Conservation (phyloP, 2,329 filamentous ascomycete genomes). For the Phialocephala subalpina region DNA sequence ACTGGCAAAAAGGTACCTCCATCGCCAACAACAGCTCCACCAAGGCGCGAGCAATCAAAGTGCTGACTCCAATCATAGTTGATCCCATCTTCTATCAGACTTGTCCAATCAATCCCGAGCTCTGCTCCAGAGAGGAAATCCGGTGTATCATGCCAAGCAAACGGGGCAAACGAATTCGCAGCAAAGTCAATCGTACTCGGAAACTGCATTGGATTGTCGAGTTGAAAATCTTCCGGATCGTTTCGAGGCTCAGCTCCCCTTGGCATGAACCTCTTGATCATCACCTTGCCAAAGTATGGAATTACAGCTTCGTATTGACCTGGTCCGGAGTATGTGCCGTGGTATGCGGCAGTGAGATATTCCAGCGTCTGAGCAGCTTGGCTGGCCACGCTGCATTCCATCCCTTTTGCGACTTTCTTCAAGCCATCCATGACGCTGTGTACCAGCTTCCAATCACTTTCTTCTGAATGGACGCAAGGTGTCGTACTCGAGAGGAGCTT, state of each 20-base stretch:
- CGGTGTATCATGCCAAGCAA: background rate
- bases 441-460: background rate
- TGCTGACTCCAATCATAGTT: conserved; percentile 28
- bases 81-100: conserved; percentile 12
- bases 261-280: conserved; percentile 20
- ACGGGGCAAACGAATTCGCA: conserved; percentile 21
- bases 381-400: conserved; percentile 51
- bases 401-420: conserved; percentile 43
- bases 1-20: background rate
- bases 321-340: conserved; percentile 34
- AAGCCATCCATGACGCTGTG: conserved; percentile 43
- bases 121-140: conserved; percentile 21
- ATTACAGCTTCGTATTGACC: conserved; percentile 50
- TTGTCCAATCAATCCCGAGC: conserved; percentile 31
- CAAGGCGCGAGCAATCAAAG: conserved; percentile 22
- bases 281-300: conserved; percentile 52
- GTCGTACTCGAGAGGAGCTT: conserved; percentile 47
- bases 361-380: conserved; percentile 52
- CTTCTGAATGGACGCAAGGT: background rate
- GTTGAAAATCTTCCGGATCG: background rate
- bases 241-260: background rate
- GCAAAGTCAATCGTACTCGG: conserved; percentile 25
- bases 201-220: background rate
- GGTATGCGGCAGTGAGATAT: conserved; percentile 44
- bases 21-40: background rate